Percentiles rank a stretch among this genome's conserved stretches.
Evolutionary conservation across 2,329 filamentous ascomycete genomes (phyloP).

Genomic region (Fusarium brevicatenulatum): DNA sequence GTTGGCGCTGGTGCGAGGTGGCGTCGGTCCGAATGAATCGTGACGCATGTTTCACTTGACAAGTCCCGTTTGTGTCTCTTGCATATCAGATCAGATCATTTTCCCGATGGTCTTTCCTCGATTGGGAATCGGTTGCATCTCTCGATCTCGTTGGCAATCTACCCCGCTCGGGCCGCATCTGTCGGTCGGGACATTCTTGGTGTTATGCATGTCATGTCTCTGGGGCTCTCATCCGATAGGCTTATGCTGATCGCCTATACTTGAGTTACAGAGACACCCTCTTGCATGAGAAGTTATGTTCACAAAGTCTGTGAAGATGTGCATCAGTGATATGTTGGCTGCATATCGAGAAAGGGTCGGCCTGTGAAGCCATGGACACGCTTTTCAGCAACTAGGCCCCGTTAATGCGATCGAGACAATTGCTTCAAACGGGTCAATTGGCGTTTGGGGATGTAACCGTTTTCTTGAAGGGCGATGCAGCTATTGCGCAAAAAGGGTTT

Average conservation of each 20-base stretch:
- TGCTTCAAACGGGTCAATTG: too few relatives aligned
- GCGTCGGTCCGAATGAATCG: background rate
- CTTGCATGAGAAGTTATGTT: fast-evolving
- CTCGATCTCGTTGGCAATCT: background rate
- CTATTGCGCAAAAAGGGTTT: background rate
- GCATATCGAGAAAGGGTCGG: too few relatives aligned
- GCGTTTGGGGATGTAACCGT: fast-evolving
- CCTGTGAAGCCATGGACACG: background rate
- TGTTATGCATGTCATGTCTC: background rate
- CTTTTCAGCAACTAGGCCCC: fast-evolving
- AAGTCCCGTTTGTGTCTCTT: background rate
- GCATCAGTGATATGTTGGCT: too few relatives aligned
- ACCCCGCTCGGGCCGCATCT: background rate
- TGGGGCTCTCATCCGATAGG: background rate
- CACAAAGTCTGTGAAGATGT: too few relatives aligned
- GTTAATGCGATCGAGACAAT: background rate
- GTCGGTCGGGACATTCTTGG: fast-evolving
- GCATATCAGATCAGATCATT: background rate
- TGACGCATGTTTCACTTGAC: background rate
- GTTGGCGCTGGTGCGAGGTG: background rate
- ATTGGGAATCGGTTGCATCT: background rate
- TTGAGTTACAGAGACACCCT: background rate
- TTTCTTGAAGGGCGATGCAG: fast-evolving
- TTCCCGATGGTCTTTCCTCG: fast-evolving
- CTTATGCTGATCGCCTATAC: background rate